These are phyloP conservation scores for Pelargonium nanum DNA, from an alignment of 345 rosid species.

Conservation along the genomic window DNA sequence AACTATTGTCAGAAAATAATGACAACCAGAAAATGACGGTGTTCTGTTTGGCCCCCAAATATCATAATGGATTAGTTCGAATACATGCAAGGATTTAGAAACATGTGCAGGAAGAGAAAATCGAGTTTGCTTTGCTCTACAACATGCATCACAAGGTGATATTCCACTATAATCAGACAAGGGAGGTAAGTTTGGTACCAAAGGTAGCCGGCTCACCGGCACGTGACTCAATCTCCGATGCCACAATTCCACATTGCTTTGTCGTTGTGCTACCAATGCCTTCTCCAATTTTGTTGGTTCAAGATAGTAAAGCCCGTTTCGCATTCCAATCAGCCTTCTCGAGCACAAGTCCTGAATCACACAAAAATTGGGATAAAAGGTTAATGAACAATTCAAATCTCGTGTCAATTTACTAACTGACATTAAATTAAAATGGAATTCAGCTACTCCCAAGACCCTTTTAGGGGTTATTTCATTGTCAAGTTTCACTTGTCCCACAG, in stretches of 20 bases:
- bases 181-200: neutral
- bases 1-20: neutral
- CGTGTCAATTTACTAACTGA: neutral
- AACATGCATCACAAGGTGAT: neutral
- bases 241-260: neutral
- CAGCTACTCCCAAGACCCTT: neutral
- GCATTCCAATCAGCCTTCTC: neutral
- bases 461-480: neutral
- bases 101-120: too few species aligned
- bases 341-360: neutral
- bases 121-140: neutral
- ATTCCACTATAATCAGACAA: neutral
- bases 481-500: neutral
- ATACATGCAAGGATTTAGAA: too few species aligned
- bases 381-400: too few species aligned
- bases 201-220: neutral
- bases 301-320: neutral
- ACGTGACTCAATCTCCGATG: neutral
- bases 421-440: neutral
- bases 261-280: neutral
- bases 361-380: neutral
- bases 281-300: neutral
- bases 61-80: too few species aligned
- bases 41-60: neutral
- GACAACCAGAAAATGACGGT: neutral